Base-by-base conservation (phyloP, 1,284 basidiomycete species). In the Heterobasidion occidentale region DNA sequence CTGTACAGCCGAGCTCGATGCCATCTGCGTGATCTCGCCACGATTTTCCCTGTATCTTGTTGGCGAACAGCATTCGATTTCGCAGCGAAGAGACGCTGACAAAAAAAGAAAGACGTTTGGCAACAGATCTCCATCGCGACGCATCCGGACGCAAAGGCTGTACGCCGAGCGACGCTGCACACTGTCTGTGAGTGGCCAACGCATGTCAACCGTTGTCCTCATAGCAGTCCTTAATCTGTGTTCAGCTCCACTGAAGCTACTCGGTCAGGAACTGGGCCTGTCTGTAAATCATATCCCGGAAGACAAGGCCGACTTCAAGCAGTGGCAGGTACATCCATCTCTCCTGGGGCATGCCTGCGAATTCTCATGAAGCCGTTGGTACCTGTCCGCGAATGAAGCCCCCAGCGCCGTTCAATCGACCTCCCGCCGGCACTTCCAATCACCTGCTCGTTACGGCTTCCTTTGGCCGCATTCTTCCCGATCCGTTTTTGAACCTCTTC, bases 361-460 rank as follows among this genome's bases (percentile, higher is more conserved):
- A 14, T 20, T 46, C 36, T 15, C 46, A 36, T 54, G 38, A 12
- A 42, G 11, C 38, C 38, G 5, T n/a, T n/a, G 38, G n/a, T n/a
- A 8, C 38, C 38, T 27, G 27, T 27, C 27, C 4, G 27, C 5
- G 27, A 6, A 17, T 49, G 12, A n/a, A 76, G 78, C 77, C 75
- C 45, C 79, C 79, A 63, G 63, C 70, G 53, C 75, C 80, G 15
- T 83, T 84, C 64, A 59, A 65, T 8, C 54, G 60, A 53, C 59
- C 65, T 9, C 54, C 61, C 53, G 36, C 54, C 36, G 15, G 20
- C 7, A 68, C 70, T n/a, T 60, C 67, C 0, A 68, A 78, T 3
- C 79, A 88, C 60, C 64, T 98, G 9, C 78, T 98, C 7, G 64
- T 98, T 4, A 96, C 94, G 0, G 94, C 93, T 9, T 97, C 94